phyloP scores from a whole-genome alignment of 495 filamentous ascomycete species.

The Penicillium waksmanii region DNA sequence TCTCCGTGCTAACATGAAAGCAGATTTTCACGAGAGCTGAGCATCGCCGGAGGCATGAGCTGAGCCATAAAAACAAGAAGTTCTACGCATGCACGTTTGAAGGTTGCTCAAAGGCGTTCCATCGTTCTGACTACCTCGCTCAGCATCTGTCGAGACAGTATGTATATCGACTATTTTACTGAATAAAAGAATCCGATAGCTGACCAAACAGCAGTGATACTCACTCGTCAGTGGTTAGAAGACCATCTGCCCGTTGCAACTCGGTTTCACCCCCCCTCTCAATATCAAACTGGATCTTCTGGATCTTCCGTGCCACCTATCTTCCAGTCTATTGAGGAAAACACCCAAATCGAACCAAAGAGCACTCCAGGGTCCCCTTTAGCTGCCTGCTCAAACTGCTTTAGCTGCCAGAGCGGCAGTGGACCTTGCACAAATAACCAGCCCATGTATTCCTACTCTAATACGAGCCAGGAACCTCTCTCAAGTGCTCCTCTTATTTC shows the following conservation, averaged over 20 bases:
- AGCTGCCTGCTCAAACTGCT: slow-evolving; percentile 4
- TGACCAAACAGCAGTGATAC: slow-evolving; percentile 8
- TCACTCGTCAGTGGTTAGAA: background rate
- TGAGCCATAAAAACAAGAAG: slow-evolving; percentile 22
- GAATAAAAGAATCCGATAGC: background rate
- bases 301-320: background rate
- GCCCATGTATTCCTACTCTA: slow-evolving; percentile 10
- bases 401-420: slow-evolving; percentile 2
- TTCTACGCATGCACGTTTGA: slow-evolving; percentile 15
- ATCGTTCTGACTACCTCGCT: slow-evolving; percentile 25
- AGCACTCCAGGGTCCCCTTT: background rate
- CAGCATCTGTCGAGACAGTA: slow-evolving; percentile 24
- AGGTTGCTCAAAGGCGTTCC: slow-evolving; percentile 24
- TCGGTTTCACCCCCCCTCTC: slow-evolving; percentile 9
- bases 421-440: background rate
- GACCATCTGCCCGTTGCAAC: slow-evolving; percentile 4
- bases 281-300: background rate
- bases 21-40: slow-evolving; percentile 83
- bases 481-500: slow-evolving; percentile 1
- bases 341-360: background rate
- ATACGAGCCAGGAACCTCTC: background rate
- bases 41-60: slow-evolving; percentile 49
- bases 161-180: background rate
- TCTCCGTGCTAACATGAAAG: background rate
- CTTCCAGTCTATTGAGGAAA: slow-evolving; percentile 3